Evolutionary conservation across 352 stramenopile species (phyloP).

Genomic region (Globisporangium cystogenes): DNA sequence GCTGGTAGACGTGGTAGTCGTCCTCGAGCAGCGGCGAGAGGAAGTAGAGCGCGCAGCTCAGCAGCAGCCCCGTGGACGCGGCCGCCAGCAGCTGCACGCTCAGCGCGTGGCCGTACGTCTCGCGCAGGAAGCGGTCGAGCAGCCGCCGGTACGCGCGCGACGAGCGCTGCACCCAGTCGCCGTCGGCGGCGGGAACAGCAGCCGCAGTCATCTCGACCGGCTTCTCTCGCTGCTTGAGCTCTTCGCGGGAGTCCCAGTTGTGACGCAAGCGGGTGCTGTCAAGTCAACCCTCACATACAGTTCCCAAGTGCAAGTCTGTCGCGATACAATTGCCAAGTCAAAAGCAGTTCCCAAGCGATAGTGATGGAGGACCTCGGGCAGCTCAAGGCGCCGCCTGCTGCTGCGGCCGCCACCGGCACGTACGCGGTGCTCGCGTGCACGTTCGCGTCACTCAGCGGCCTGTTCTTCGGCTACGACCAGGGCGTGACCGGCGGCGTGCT

Average conservation of each 20-base stretch:
- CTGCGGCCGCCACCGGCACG: slow-evolving; percentile 1
- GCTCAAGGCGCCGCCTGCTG: too few species aligned
- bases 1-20: slow-evolving; percentile 43
- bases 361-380: too few species aligned
- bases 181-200: neutral
- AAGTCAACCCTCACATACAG: too few species aligned
- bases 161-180: slow-evolving; percentile 11
- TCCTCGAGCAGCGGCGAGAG: slow-evolving; percentile 48
- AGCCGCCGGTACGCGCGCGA: slow-evolving; percentile 17
- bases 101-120: slow-evolving; percentile 48
- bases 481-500: slow-evolving; percentile 10
- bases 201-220: neutral
- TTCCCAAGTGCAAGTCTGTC: too few species aligned
- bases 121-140: slow-evolving; percentile 36
- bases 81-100: slow-evolving; percentile 53
- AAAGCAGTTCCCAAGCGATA: too few species aligned
- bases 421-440: slow-evolving; percentile 31
- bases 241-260: too few species aligned
- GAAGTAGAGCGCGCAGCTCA: slow-evolving; percentile 47
- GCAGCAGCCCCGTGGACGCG: slow-evolving; percentile 38
- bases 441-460: slow-evolving; percentile 4
- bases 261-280: too few species aligned
- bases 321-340: too few species aligned
- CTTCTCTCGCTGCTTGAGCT: too few species aligned
- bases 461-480: slow-evolving; percentile 8